Evolutionary conservation across 345 rosid species (phyloP).

Genomic region (Dipteronia dyeriana): DNA sequence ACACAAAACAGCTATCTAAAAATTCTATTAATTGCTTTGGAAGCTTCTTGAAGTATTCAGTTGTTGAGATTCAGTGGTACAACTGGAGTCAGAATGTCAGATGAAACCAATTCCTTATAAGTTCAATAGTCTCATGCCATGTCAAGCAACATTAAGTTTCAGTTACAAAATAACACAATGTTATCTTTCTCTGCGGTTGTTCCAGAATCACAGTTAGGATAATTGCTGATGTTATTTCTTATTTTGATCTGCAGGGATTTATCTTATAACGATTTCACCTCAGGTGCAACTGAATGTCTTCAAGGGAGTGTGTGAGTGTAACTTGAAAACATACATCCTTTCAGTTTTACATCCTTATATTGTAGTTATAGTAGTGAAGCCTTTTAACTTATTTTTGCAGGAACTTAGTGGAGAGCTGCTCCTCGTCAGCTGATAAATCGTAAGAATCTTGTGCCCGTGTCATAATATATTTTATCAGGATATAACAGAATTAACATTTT

Average conservation of each 20-base stretch:
- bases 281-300: conserved; percentile 55
- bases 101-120: background rate
- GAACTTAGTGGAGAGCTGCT: conserved; percentile 82
- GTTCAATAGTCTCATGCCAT: background rate
- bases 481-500: background rate
- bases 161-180: background rate
- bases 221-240: conserved; percentile 1
- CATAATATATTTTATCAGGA: background rate
- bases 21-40: background rate
- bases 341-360: background rate
- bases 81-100: background rate
- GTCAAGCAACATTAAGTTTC: background rate
- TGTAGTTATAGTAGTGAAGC: background rate
- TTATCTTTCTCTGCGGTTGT: background rate
- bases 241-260: conserved; percentile 60
- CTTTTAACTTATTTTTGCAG: conserved; percentile 36
- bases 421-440: conserved; percentile 39
- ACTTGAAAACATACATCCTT: conserved; percentile 3
- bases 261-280: conserved; percentile 77
- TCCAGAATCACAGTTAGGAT: background rate
- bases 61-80: background rate
- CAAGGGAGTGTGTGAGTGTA: conserved; percentile 68
- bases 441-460: conserved; percentile 39
- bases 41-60: background rate
- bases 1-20: background rate